A percentile compares a stretch with the other conserved stretches of the same genome.
Conservation (phyloP, 345 rosid species). For the Populus deltoides region DNA sequence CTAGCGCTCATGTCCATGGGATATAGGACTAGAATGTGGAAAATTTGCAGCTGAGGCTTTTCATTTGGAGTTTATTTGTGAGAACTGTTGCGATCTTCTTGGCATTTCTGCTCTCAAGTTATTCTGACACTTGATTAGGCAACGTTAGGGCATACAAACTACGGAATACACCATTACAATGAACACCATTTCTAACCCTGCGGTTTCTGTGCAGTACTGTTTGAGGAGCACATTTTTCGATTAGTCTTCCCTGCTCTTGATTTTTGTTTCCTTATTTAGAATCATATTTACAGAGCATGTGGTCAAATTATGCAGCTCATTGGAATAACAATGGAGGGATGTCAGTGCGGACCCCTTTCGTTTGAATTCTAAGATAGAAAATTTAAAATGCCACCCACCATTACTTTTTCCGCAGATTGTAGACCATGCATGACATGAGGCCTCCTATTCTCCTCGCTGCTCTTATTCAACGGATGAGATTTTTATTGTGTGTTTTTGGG, state of each 20-base stretch:
- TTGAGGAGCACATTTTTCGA: neutral
- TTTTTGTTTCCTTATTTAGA: neutral
- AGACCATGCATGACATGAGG: neutral
- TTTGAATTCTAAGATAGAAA: neutral
- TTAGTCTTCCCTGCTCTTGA: no score
- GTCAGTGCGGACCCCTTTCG: neutral
- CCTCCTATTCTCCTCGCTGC: neutral
- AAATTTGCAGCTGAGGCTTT: constrained; percentile 37
- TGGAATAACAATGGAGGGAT: neutral
- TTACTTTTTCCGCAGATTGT: neutral
- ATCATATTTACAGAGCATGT: neutral
- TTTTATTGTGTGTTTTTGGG: neutral
- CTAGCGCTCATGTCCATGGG: constrained; percentile 86
- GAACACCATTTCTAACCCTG: neutral
- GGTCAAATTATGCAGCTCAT: neutral
- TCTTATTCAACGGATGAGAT: neutral
- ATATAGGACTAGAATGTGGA: constrained; percentile 82
- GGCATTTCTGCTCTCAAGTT: neutral
- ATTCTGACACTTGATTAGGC: constrained; percentile 2
- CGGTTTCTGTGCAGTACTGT: no score
- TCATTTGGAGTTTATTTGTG: neutral
- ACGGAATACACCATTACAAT: neutral
- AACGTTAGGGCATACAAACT: neutral
- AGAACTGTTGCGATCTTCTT: neutral
- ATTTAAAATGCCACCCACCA: neutral